Percentiles rank a stretch among this genome's conserved stretches.
These are phyloP conservation scores for Populus davidiana DNA, from an alignment of 345 rosid species.

Conservation along the genomic window DNA sequence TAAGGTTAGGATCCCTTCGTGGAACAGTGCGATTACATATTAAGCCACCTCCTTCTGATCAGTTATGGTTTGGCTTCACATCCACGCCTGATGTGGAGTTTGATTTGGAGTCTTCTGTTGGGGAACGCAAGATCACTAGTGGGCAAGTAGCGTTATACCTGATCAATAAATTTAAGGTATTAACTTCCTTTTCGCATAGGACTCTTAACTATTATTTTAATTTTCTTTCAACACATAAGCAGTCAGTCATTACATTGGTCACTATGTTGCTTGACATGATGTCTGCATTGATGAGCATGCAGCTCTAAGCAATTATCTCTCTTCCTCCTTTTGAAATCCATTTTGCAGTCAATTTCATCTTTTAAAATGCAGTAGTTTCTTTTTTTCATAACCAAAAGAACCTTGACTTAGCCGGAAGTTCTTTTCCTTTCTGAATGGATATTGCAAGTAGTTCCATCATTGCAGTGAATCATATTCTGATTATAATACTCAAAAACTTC, in stretches of 20 bases:
- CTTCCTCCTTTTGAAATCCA: no score
- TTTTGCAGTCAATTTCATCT: no score
- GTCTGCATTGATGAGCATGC: background rate
- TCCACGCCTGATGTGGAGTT: conserved; percentile 87
- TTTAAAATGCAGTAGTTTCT: no score
- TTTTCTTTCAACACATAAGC: background rate
- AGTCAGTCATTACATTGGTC: background rate
- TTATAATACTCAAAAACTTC: background rate
- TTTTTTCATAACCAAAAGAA: no score
- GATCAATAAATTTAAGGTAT: conserved; percentile 80
- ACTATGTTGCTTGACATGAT: background rate
- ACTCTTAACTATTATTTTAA: background rate
- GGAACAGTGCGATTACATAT: conserved; percentile 76
- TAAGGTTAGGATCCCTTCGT: conserved; percentile 70
- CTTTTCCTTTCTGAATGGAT: background rate
- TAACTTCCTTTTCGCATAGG: conserved; percentile 6
- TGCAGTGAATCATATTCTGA: background rate
- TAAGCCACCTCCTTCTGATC: conserved; percentile 97
- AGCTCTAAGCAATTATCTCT: background rate
- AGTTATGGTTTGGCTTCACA: conserved; percentile 83
- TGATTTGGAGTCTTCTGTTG: conserved; percentile 70
- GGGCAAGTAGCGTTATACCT: conserved; percentile 64
- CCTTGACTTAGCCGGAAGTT: background rate
- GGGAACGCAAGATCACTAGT: conserved; percentile 78
- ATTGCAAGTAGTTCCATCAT: background rate